Percentiles rank a stretch among this genome's conserved stretches.
phyloP scores from a whole-genome alignment of 306 rosid genomes.

The Trifolium subterraneum region DNA sequence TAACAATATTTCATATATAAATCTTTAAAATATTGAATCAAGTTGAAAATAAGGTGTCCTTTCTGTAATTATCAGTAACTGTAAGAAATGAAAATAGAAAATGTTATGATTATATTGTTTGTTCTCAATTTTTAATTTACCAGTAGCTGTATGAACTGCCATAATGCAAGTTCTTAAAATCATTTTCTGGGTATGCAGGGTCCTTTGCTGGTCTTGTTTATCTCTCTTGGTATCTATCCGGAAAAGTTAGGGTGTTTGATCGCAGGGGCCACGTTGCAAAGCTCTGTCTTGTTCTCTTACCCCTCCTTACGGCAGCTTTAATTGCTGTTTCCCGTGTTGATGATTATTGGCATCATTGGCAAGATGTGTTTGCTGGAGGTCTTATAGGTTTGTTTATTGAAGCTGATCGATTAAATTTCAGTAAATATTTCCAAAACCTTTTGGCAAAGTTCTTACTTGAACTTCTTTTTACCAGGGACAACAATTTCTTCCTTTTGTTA shows the following conservation, averaged over 20 bases:
- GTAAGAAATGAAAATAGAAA: conserved; percentile 4
- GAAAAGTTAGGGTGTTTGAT: conserved; percentile 82
- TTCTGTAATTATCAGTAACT: neutral
- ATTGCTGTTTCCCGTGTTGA: conserved; percentile 90
- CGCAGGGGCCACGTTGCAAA: conserved; percentile 82
- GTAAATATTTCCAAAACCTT: neutral
- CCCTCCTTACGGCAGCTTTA: conserved; percentile 76
- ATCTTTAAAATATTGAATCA: conserved; percentile 25
- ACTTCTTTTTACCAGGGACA: conserved; percentile 60
- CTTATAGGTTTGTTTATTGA: conserved; percentile 69
- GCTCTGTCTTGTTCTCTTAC: conserved; percentile 72
- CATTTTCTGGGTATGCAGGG: conserved; percentile 59
- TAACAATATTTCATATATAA: neutral
- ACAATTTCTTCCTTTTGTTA: conserved; percentile 79
- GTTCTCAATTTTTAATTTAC: conserved; percentile 39
- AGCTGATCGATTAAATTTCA: conserved; percentile 28
- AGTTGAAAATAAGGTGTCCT: neutral
- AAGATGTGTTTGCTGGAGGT: conserved; percentile 85
- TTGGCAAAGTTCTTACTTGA: conserved; percentile 42
- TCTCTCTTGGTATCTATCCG: conserved; percentile 82
- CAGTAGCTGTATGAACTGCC: conserved; percentile 23
- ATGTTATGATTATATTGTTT: conserved; percentile 1
- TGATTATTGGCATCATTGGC: conserved; percentile 99
- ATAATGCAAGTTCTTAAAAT: conserved; percentile 34
- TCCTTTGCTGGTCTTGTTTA: conserved; percentile 90